Base-by-base conservation (phyloP, 176 grass and related monocot species). In the Carex kokanica region DNA sequence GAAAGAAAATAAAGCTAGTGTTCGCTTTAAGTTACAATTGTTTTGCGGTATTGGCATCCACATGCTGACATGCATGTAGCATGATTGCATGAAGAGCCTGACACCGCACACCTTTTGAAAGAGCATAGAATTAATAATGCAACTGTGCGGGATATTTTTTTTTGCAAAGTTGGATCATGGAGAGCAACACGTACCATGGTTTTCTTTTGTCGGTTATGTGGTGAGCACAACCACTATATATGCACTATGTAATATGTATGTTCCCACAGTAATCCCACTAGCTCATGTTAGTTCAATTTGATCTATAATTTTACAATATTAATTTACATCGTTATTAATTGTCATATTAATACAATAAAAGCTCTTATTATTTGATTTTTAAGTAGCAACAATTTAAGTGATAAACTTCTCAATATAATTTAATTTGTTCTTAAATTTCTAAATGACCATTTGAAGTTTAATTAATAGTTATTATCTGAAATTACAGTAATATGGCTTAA, bases 71-170 rank as follows among this genome's bases (percentile, higher is more conserved):
- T 27, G 72, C 16, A 16, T 17, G 66, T 38, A 38, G 64, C 64
- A 68, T n/a, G n/a, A n/a, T n/a, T n/a, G n/a, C n/a, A n/a, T 69
- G 24, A 75, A 75, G 12, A 2, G 5, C 47, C 73, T 56, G 73
- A 78, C 73, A 78, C 5, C 6, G 51, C 73, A 11, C 73, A 9
- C 15, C 73, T 55, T 78, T 78, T 78, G 14, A 78, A 78, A 34
- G 49, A 56, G 14, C 13, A 78, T 25, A 18, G 51, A 55, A 78
- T 74, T 25, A 51, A 74, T 31, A 78, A 56, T 78, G 51, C 51
- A 56, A 56, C 0, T 32, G 15, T 78, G 24, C 27, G 8, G 73
- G 23, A 14, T 55, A 78, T 32, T 24, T n/a, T n/a, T n/a, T n/a
- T 78, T 29, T 18, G 51, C 73, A 56, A 54, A 54, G 21, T 78